phyloP scores from a whole-genome alignment of 805 yeast species.

The Monosporozyma yasuniensis region DNA sequence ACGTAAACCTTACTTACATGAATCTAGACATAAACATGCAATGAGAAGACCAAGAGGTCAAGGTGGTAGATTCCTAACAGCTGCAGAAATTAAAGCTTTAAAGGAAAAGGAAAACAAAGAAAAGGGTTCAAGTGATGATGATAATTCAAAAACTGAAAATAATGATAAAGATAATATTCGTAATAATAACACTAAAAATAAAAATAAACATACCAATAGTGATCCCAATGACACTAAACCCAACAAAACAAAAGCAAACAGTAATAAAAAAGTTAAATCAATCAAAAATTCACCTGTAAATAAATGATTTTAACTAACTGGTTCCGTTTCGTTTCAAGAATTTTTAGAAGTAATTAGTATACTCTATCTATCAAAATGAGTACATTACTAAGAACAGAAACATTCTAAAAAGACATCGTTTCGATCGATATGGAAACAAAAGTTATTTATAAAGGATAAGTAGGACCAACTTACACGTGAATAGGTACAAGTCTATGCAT shows the following conservation, averaged over 20 bases:
- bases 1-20: constrained; percentile 89
- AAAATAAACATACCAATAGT: background rate
- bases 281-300: background rate
- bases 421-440: background rate
- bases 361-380: too few species aligned
- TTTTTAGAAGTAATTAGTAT: too few species aligned
- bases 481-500: too few species aligned
- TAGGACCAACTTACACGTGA: too few species aligned
- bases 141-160: background rate
- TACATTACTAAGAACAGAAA: too few species aligned
- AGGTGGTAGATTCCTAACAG: constrained; percentile 94
- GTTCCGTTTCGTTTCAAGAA: too few species aligned
- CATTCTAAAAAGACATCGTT: too few species aligned
- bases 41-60: constrained; percentile 99
- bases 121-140: background rate
- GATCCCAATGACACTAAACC: background rate
- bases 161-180: background rate
- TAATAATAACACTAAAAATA: background rate
- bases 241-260: background rate
- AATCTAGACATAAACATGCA: constrained; percentile 96
- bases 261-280: background rate
- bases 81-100: constrained; percentile 65
- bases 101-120: constrained; percentile 28
- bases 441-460: too few species aligned
- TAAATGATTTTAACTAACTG: background rate